Percentiles rank a stretch among this genome's conserved stretches.
Evolutionary conservation across 2,329 filamentous ascomycete species (phyloP).

Genomic region (Penicillium sp.): DNA sequence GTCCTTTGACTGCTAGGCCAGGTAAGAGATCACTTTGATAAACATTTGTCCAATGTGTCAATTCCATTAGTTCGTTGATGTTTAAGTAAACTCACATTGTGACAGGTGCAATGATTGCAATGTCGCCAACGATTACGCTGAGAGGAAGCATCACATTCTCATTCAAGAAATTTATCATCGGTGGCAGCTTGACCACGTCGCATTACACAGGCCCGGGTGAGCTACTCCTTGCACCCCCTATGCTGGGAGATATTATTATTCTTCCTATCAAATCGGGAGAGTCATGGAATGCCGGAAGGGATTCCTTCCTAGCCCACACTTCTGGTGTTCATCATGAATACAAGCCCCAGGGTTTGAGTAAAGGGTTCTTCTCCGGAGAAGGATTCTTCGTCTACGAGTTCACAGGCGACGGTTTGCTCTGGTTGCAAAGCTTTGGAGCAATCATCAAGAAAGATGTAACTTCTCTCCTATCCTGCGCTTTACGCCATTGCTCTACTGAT

Average conservation of each 20-base stretch:
- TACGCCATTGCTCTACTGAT: too few species aligned
- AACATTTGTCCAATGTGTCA: too few species aligned
- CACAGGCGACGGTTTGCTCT: constrained; percentile 73
- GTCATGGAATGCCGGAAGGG: constrained; percentile 78
- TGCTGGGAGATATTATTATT: constrained; percentile 80
- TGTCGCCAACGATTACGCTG: constrained; percentile 83
- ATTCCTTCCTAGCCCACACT: constrained; percentile 81
- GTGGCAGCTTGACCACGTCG: constrained; percentile 74
- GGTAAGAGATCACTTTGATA: constrained; percentile 43
- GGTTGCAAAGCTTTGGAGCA: constrained; percentile 90
- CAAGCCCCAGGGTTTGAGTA: constrained; percentile 79
- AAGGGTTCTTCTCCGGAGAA: constrained; percentile 92
- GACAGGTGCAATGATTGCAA: constrained; percentile 80
- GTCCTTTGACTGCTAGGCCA: constrained; percentile 76
- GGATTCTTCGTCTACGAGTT: constrained; percentile 90
- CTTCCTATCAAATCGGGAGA: constrained; percentile 67
- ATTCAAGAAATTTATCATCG: constrained; percentile 84
- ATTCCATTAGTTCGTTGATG: too few species aligned
- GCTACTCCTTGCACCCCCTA: constrained; percentile 74
- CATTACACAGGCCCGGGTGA: constrained; percentile 88
- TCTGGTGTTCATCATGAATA: constrained; percentile 85
- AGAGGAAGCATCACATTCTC: constrained; percentile 81
- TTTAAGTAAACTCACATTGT: too few species aligned
- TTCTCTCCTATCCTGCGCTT: too few species aligned
- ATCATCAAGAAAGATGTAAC: constrained; percentile 87